These are phyloP conservation scores for Nakaseomyces delphensis DNA, from an alignment of 1,139 yeast genomes.

Conservation along the genomic window DNA sequence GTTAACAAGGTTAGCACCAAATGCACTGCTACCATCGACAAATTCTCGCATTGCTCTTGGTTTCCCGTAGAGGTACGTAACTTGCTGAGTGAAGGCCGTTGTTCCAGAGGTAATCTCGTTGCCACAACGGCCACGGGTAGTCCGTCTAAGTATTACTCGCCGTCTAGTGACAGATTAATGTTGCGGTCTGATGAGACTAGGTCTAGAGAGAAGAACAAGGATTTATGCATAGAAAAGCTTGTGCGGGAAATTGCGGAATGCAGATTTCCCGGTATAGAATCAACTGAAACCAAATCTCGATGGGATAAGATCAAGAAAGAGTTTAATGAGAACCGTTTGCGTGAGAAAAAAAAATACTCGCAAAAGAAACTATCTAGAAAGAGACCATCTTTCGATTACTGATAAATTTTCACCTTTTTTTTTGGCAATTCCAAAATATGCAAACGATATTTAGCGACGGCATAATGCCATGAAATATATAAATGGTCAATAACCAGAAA, in stretches of 20 bases:
- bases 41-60: constrained; percentile 53
- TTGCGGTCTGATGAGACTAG: constrained; percentile 57
- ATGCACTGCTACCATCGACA: constrained; percentile 53
- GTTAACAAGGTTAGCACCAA: constrained; percentile 80
- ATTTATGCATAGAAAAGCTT: constrained; percentile 53
- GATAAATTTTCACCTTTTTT: too few relatives aligned
- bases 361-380: constrained; percentile 47
- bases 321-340: constrained; percentile 43
- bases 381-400: constrained; percentile 6
- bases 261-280: constrained; percentile 43
- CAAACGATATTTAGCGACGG: too few relatives aligned
- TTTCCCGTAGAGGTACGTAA: constrained; percentile 46
- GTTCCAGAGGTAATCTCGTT: constrained; percentile 34
- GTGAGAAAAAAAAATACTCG: constrained; percentile 44
- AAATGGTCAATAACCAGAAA: too few relatives aligned
- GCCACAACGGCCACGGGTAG: constrained; percentile 2
- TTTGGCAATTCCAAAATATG: too few relatives aligned
- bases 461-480: too few relatives aligned
- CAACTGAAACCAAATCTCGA: constrained; percentile 41
- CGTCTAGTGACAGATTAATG: constrained; percentile 45
- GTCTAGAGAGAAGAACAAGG: constrained; percentile 49
- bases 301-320: constrained; percentile 47
- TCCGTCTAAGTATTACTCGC: constrained; percentile 49
- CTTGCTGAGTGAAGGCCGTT: not conserved
- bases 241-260: constrained; percentile 45